Evolutionary conservation across 768 basidiomycete species (phyloP).

Genomic region (Ramaria sp.): DNA sequence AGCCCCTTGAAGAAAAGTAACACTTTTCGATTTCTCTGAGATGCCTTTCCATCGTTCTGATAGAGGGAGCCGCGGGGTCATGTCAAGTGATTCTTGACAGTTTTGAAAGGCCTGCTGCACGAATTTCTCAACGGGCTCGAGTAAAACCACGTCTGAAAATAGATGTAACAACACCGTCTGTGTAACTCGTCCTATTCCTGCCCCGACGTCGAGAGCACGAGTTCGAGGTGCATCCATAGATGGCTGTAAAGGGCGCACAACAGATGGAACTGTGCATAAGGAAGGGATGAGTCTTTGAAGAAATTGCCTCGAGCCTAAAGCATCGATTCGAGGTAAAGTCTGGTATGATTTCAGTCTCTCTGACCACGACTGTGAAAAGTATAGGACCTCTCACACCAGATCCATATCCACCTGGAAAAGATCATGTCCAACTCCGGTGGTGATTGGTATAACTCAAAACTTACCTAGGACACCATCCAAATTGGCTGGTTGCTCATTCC

Average conservation of each 20-base stretch:
- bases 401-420: conserved; percentile 22
- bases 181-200: conserved; percentile 90
- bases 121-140: conserved; percentile 80
- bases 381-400: conserved; percentile 21
- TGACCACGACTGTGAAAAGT: not conserved
- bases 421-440: conserved; percentile 6
- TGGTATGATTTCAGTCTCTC: conserved; percentile 18
- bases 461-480: conserved; percentile 80
- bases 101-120: conserved; percentile 51
- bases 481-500: conserved; percentile 71
- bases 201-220: conserved; percentile 86
- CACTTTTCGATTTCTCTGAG: conserved; percentile 49
- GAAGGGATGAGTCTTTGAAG: conserved; percentile 72
- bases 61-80: not conserved
- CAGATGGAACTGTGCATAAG: conserved; percentile 66
- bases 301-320: conserved; percentile 83
- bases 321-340: conserved; percentile 85
- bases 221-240: conserved; percentile 25
- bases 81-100: not conserved
- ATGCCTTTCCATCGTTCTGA: conserved; percentile 52
- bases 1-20: conserved; percentile 68
- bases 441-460: conserved; percentile 8
- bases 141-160: conserved; percentile 74
- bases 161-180: conserved; percentile 82
- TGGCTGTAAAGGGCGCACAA: conserved; percentile 40